Base-by-base conservation (phyloP, 2,329 filamentous ascomycete species). In the Exophiala spinifera region DNA sequence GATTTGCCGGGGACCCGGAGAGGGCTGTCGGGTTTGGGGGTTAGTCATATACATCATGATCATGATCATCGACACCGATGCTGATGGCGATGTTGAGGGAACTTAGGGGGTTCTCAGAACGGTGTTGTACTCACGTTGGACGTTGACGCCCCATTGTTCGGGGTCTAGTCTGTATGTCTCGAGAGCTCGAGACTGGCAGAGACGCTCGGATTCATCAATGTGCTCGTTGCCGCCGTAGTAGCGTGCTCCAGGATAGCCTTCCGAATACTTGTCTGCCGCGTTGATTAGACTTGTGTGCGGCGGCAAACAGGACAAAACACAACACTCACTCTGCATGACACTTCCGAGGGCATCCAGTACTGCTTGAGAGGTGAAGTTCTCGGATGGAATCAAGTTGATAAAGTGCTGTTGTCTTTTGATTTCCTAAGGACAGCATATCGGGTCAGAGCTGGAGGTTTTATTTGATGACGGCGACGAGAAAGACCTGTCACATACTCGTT, bases 161-260 rank as follows among this genome's bases (percentile, higher is more conserved):
- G 86, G 71, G 76, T 95, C 88, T 64, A 95, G 77, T 70, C 89
- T 83, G 81, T 97, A 99, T 55, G 91, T 87, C 76, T 89, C 83
- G 61, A 99, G 87, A 63, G 94, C 94, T 76, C 94, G 88, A 74
- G 85, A 82, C 80, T 99, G 94, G 83, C 94, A 99, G 58, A 94
- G 87, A 64, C 88, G 82, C 83, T 99, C 94, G 68, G 96, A 91
- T 75, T 89, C 82, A 75, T 99, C 94, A 65, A 99, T 99, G 82
- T 94, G 90, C 82, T 99, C 88, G 80, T 99, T 99, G 70, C 94
- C 94, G 71, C 94, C 94, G 70, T 99, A 99, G 84, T 99, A 99
- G 76, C 94, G 87, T 67, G 94, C 94, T 72, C 94, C 94, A 64
- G 94, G 94, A 75, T 96, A 96, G 63, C 94, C 94, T 81, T 99